Evolutionary conservation across 306 rosid genomes (phyloP).

Genomic region (Hippophae gyantsensis): DNA sequence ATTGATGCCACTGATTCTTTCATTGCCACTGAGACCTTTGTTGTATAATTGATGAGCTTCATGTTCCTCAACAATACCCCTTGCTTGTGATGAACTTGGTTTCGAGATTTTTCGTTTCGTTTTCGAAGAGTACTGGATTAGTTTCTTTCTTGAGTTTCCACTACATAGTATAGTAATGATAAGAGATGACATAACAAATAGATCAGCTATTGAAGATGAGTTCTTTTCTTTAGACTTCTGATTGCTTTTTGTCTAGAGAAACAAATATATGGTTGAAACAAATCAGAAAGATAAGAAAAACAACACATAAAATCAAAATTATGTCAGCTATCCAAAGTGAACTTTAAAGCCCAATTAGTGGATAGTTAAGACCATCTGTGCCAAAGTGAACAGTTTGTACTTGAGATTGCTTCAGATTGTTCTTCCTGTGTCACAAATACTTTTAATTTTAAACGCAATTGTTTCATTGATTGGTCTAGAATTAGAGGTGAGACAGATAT

Average conservation of each 20-base stretch:
- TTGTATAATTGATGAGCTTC: constrained; percentile 35
- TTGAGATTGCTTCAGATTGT: constrained; percentile 27
- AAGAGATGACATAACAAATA: constrained; percentile 52
- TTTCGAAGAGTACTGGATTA: constrained; percentile 13
- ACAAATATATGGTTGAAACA: constrained; percentile 43
- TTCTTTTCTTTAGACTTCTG: constrained; percentile 36
- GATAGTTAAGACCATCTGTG: constrained; percentile 30
- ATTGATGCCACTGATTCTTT: constrained; percentile 51
- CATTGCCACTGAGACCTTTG: constrained; percentile 39
- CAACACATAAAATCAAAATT: constrained; percentile 40
- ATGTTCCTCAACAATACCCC: constrained; percentile 49
- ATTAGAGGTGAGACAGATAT: constrained; percentile 46
- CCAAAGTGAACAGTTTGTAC: constrained; percentile 41
- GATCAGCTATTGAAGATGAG: constrained; percentile 58
- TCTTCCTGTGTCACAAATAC: constrained; percentile 74
- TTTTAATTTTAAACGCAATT: constrained; percentile 35
- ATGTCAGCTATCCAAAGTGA: constrained; percentile 51
- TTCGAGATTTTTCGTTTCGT: constrained; percentile 28
- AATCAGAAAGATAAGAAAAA: constrained; percentile 38
- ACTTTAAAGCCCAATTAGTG: constrained; percentile 54
- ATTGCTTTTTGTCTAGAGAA: constrained; percentile 31
- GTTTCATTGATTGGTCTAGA: constrained; percentile 31
- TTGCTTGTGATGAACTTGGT: constrained; percentile 36
- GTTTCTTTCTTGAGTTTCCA: constrained; percentile 48
- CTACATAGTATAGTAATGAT: constrained; percentile 35